Evolutionary conservation across 345 rosid genomes (phyloP).

Genomic region (Anastatica hierochuntica): DNA sequence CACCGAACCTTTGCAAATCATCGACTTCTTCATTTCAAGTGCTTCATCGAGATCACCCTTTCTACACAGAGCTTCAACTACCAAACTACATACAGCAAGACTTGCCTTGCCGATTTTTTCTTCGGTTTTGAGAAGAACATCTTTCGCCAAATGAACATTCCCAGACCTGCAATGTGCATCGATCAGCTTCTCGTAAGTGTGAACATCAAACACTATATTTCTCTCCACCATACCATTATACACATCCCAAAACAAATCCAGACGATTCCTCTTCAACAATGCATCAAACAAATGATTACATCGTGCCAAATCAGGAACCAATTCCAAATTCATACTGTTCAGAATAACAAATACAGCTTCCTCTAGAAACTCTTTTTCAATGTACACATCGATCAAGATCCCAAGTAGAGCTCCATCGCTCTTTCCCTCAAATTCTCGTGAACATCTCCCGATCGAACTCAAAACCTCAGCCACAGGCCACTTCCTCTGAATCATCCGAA

Average conservation of each 20-base stretch:
- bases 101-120: conserved; percentile 37
- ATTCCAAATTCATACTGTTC: conserved; percentile 26
- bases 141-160: conserved; percentile 34
- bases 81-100: conserved; percentile 41
- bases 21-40: conserved; percentile 33
- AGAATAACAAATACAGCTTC: conserved; percentile 45
- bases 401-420: conserved; percentile 29
- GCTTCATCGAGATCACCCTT: conserved; percentile 51
- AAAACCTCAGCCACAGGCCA: conserved; percentile 36
- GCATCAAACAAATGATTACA: conserved; percentile 53
- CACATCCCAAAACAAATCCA: conserved; percentile 58
- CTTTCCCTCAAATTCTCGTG: conserved; percentile 23
- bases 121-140: conserved; percentile 40
- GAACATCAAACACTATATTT: conserved; percentile 39
- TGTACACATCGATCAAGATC: conserved; percentile 46
- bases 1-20: conserved; percentile 42
- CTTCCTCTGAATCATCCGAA: conserved; percentile 34
- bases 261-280: conserved; percentile 39
- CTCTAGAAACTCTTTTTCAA: conserved; percentile 32
- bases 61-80: conserved; percentile 46
- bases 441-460: conserved; percentile 39
- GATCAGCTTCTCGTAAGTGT: conserved; percentile 41
- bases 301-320: conserved; percentile 29
- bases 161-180: conserved; percentile 52
- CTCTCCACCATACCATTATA: conserved; percentile 43